phyloP scores from a whole-genome alignment of 2,329 filamentous ascomycete genomes.

The Periconia sp. region DNA sequence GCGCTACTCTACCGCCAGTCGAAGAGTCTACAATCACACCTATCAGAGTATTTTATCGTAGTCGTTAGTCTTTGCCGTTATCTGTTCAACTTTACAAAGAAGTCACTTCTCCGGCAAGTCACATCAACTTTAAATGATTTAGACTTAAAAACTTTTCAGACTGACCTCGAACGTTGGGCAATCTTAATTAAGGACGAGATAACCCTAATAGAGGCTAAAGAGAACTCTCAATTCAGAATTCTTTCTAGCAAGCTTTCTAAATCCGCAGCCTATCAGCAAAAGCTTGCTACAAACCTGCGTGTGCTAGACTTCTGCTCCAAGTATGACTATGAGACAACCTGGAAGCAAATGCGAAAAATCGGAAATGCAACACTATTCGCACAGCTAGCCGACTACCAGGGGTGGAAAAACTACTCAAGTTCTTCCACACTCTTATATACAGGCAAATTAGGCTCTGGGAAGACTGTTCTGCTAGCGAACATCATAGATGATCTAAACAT shows the following conservation, averaged over 20 bases:
- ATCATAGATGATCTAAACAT: constrained; percentile 42
- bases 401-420: constrained; percentile 31
- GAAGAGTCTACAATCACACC: constrained; percentile 39
- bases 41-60: constrained; percentile 52
- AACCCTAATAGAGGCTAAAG: constrained; percentile 25
- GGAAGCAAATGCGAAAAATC: constrained; percentile 51
- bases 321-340: constrained; percentile 49
- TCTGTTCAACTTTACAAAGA: constrained; percentile 40
- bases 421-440: constrained; percentile 42
- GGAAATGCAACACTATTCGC: constrained; percentile 43
- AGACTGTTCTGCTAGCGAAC: constrained; percentile 55
- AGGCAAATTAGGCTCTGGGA: constrained; percentile 54
- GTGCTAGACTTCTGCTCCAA: constrained; percentile 50
- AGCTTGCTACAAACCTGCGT: constrained; percentile 24
- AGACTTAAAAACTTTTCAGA: constrained; percentile 40
- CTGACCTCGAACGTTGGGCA: constrained; percentile 44
- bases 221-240: constrained; percentile 31
- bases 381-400: constrained; percentile 24
- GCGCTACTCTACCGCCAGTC: constrained; percentile 50
- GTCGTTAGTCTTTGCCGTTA: constrained; percentile 49
- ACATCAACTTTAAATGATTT: constrained; percentile 37
- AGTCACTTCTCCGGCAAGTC: constrained; percentile 41
- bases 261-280: neutral
- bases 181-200: constrained; percentile 47
- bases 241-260: constrained; percentile 21